Evolutionary conservation across 306 rosid genomes (phyloP), one percentile per base, ranked within the genome.

Genomic region (Lagenaria siceraria): DNA sequence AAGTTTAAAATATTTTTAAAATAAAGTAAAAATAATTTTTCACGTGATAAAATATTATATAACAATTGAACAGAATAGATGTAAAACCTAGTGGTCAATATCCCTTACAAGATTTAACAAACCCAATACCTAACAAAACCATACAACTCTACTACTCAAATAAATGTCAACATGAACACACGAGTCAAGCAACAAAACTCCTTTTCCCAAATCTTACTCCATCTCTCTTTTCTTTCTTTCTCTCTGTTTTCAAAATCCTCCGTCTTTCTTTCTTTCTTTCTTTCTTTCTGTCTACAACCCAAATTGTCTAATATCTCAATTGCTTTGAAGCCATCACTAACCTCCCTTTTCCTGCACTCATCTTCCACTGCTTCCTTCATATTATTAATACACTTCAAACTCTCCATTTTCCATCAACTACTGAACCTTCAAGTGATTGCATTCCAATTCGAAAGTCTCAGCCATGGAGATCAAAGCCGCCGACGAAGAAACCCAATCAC

Each of bases 381-480:
- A 42, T 38, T 17, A 63, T 64, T 64, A 70, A 69, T 33, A 46
- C 19, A 25, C 40, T 7, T 22, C 11, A 4, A 7, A 70, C 31
- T 52, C 8, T 24, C 11, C 75, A 13, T 5, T 22, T 60, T 60
- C 18, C 9, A 59, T 29, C 66, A 31, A 33, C 14, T 33, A 63
- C 22, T 36, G 3, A 36, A 65, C 12, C 18, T 5, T 18, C 18
- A 17, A 51, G 18, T 46, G 17, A 46, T 46, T 46, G 52, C 36
- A 60, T 60, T 13, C 7, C 38, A 13, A 60, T 24, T 3, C 5
- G 10, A 53, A 18, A 22, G 2, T n/a, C 12, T 3, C 70, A 36
- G 1, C 19, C 74, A 93, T 89, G 97, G 96, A 89, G 77, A 85
- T 88, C 72, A 93, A 77, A 66, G 21, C 78, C 5, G 82, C 55